phyloP scores from a whole-genome alignment of 2,329 filamentous ascomycete species.

The Cyphellophora europaea region DNA sequence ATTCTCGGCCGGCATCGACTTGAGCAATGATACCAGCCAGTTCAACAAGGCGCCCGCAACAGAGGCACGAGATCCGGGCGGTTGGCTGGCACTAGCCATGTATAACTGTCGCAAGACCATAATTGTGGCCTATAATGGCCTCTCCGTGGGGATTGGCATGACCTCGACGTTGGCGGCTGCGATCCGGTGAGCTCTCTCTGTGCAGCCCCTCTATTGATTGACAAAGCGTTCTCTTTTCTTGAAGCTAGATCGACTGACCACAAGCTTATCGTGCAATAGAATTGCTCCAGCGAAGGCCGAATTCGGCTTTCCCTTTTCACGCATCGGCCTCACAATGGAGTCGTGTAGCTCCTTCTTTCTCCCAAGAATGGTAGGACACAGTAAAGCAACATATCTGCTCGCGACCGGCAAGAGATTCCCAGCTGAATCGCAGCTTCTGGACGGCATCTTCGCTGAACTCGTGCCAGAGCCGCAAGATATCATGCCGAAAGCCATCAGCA shows the following conservation, averaged over 20 bases:
- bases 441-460: constrained; percentile 54
- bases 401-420: constrained; percentile 57
- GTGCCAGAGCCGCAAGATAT: constrained; percentile 46
- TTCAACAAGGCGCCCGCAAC: too few relatives aligned
- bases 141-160: constrained; percentile 35
- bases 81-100: too few relatives aligned
- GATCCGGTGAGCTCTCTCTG: constrained; percentile 30
- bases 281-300: constrained; percentile 51
- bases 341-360: constrained; percentile 64
- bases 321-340: constrained; percentile 63
- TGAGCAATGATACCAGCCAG: too few relatives aligned
- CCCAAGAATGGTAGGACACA: constrained; percentile 57
- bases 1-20: too few relatives aligned
- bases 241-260: too few relatives aligned
- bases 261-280: too few relatives aligned
- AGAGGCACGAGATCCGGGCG: too few relatives aligned
- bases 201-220: too few relatives aligned
- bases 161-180: constrained; percentile 50
- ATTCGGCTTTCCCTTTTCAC: constrained; percentile 65
- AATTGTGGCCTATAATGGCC: constrained; percentile 7
- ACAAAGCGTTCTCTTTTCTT: too few relatives aligned
- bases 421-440: constrained; percentile 34
- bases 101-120: too few relatives aligned
- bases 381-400: constrained; percentile 53
- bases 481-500: constrained; percentile 50